Evolutionary conservation across 352 stramenopile species (phyloP).

Genomic region (Phytophthora macrochlamydospora): DNA sequence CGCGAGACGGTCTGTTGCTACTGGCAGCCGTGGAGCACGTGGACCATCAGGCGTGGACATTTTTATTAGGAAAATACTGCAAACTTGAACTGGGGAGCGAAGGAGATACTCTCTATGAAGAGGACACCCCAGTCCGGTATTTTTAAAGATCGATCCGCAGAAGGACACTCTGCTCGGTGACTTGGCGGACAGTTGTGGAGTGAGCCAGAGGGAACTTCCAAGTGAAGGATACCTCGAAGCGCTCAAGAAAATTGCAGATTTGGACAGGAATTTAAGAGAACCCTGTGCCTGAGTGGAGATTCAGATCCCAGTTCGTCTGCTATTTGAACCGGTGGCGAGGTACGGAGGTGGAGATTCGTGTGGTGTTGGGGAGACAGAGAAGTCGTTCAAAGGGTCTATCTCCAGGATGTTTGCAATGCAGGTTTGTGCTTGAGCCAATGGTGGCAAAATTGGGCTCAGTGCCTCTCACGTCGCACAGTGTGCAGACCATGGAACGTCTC

Average conservation of each 20-base stretch:
- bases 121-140: conserved; percentile 2
- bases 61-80: conserved; percentile 23
- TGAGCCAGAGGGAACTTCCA: neutral
- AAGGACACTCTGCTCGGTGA: neutral
- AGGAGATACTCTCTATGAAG: conserved; percentile 13
- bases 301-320: neutral
- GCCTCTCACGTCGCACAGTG: neutral
- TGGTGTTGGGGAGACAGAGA: neutral
- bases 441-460: neutral
- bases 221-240: neutral
- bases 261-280: neutral
- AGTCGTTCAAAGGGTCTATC: too few relatives aligned
- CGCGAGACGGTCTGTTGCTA: neutral
- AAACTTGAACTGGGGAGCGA: conserved; percentile 13
- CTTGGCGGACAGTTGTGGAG: neutral
- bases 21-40: neutral
- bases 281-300: neutral
- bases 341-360: neutral
- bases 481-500: neutral
- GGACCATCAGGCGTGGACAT: conserved; percentile 14
- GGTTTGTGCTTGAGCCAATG: neutral
- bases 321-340: neutral
- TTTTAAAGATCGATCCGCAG: neutral
- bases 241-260: neutral
- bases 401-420: neutral